Base-by-base conservation (phyloP, 495 filamentous ascomycete species). In the Umbilicaria muhlenbergii region DNA sequence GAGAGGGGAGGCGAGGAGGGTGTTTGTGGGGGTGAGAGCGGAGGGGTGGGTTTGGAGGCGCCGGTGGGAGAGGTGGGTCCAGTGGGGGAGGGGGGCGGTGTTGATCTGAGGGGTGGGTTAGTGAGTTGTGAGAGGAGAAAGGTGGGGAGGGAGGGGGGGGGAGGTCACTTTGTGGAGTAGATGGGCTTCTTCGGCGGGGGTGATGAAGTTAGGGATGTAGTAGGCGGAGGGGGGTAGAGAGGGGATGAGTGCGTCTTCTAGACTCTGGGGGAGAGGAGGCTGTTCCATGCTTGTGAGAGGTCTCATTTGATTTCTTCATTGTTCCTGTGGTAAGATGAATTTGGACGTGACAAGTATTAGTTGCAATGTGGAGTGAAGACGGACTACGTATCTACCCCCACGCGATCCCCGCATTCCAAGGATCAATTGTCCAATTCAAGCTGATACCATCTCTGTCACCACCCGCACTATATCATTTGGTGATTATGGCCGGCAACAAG, bases 141-240 rank as follows among this genome's bases (percentile, higher is more conserved):
- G 21, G 21, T 1, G 41, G 34, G 37, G 38, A 32, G 21, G 28
- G 2, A 34, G 12, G 36, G 35, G 39, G 35, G 33, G 18, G 5
- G 18, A 21, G 11, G 8, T 33, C 53, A 84, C 77, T 66, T 87
- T 87, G 34, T 77, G 60, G 17, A 93, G 57, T 13, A 98, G 69
- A 17, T 57, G 44, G 3, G 65, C 50, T 60, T 95, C 88, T 61
- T 95, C 88, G 15, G 76, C 73, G 39, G 67, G 60, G 11, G 73
- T 77, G 50, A 98, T 81, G 64, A 98, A 95, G 56, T 87, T 71
- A 3, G 87, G 67, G 38, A 96, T 83, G 61, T 95, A 96, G 63
- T 81, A 94, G 45, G 81, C 78, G 36, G 73, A 65, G 1, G 70
- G 56, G 1, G 84, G 84, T 12, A 89, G 66, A 13, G 54, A 51